Evolutionary conservation across 331 rosid species (phyloP).

Genomic region (Dryas integrifolia): DNA sequence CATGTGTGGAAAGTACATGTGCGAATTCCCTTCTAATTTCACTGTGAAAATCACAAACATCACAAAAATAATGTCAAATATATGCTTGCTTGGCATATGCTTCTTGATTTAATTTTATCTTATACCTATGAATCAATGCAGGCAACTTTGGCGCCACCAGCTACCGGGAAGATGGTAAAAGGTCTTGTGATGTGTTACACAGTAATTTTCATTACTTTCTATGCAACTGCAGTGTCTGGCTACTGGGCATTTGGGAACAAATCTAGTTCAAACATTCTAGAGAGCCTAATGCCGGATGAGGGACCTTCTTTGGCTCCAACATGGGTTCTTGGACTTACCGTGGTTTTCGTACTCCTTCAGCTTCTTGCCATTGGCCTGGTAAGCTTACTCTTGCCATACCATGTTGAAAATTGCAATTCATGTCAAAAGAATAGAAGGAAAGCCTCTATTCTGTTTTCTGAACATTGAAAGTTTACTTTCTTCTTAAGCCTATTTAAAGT

Average conservation of each 20-base stretch:
- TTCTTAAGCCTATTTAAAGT: neutral
- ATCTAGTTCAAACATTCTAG: slow-evolving; percentile 60
- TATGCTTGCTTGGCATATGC: neutral
- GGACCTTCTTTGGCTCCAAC: slow-evolving; percentile 79
- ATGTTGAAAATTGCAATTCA: neutral
- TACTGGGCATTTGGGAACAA: slow-evolving; percentile 78
- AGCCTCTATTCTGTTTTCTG: too few species aligned
- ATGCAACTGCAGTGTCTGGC: slow-evolving; percentile 70
- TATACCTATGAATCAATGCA: slow-evolving; percentile 27
- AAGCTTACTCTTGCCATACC: slow-evolving; percentile 1
- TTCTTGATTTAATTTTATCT: slow-evolving; percentile 1
- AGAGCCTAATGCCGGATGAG: slow-evolving; percentile 59
- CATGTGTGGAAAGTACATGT: slow-evolving; percentile 1
- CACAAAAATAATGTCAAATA: neutral
- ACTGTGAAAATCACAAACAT: neutral
- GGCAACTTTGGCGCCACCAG: slow-evolving; percentile 96
- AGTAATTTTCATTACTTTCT: slow-evolving; percentile 63
- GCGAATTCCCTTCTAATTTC: neutral
- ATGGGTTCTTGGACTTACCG: slow-evolving; percentile 67
- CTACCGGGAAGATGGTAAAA: slow-evolving; percentile 85
- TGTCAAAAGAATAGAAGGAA: too few species aligned
- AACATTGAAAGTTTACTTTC: neutral
- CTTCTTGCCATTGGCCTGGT: slow-evolving; percentile 89
- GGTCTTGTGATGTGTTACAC: slow-evolving; percentile 77
- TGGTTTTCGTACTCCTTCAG: slow-evolving; percentile 76